Evolutionary conservation across 192 early-diverging fungal species (phyloP), one percentile per base, ranked within the genome.

Genomic region (Phycomyces nitens): DNA sequence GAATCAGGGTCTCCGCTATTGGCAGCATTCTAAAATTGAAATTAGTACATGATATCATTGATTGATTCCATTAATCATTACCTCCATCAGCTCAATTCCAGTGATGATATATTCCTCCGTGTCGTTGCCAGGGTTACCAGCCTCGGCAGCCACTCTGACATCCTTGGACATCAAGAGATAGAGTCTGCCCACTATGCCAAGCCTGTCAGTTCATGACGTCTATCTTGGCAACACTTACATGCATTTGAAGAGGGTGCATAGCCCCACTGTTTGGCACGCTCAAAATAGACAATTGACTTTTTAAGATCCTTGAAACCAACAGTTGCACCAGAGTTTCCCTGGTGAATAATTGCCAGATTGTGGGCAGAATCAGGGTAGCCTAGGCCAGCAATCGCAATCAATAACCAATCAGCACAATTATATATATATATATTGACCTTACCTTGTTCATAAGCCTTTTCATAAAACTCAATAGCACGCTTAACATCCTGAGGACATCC

Each of bases 291-390:
- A 5, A 80, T 64, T 0, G 80, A 66, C 52, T 65, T 53, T 23
- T 71, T 59, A 11, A 76, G 26, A 52, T 79, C 60, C 40, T 70
- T 72, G 39, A 51, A 43, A 53, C 59, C 49, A 12, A 53, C 47
- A 3, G 71, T 63, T 15, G 69, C 66, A 21, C 60, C 58, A 49
- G 67, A 65, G 24, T 72, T 72, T 27, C 75, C 80, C 53, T 82
- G 77, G 61, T 79, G 75, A 27, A 82, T 73, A 56, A 82, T 73
- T 38, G 65, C 80, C 20, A 82, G 60, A 62, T 82, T 82, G 56
- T 82, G 80, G 2, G 80, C 80, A 41, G 80, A 67, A 27, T 82
- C 80, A 9, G 80, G 80, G 47, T 69, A 82, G 8, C 80, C 79
- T 81, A n/a, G n/a, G n/a, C n/a, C n/a, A n/a, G n/a, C n/a, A n/a